Percentiles rank a stretch among this genome's conserved stretches.
phyloP scores from a whole-genome alignment of 2,329 filamentous ascomycete species.

The Mycogone perniciosa region DNA sequence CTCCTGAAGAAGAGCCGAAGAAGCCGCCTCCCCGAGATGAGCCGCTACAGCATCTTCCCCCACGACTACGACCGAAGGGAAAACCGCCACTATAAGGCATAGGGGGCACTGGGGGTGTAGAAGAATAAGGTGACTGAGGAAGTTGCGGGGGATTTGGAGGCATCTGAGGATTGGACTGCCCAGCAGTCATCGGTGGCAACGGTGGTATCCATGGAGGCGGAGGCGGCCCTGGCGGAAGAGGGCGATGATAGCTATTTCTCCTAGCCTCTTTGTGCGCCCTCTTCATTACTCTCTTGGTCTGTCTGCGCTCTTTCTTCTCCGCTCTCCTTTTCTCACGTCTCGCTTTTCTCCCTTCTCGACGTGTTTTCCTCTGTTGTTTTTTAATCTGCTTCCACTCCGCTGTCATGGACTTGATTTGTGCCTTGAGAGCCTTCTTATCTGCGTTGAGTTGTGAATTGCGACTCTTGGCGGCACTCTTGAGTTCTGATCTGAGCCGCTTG shows the following conservation, averaged over 20 bases:
- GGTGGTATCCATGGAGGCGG: slow-evolving; percentile 7
- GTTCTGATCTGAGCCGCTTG: slow-evolving; percentile 34
- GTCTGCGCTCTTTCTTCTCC: slow-evolving; percentile 29
- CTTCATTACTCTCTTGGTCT: slow-evolving; percentile 25
- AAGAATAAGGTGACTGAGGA: neutral
- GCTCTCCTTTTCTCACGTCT: slow-evolving; percentile 23
- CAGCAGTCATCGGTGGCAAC: neutral
- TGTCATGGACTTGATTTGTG: slow-evolving; percentile 39
- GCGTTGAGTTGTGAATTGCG: neutral
- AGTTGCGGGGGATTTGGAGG: neutral
- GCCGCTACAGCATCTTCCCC: slow-evolving; percentile 10
- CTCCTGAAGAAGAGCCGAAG: slow-evolving; percentile 7
- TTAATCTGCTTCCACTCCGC: slow-evolving; percentile 35
- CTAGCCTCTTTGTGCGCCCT: slow-evolving; percentile 25
- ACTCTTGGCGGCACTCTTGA: slow-evolving; percentile 35
- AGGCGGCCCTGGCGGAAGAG: slow-evolving; percentile 2
- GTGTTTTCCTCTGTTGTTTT: slow-evolving; percentile 24
- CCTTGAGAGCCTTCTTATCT: slow-evolving; percentile 32
- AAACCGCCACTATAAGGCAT: slow-evolving; percentile 1
- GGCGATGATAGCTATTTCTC: slow-evolving; percentile 15
- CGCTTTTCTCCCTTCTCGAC: slow-evolving; percentile 27
- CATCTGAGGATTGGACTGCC: neutral
- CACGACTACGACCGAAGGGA: slow-evolving; percentile 9
- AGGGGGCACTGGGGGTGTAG: neutral
- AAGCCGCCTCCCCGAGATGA: slow-evolving; percentile 10